phyloP scores from a whole-genome alignment of 495 filamentous ascomycete species.

The Peziza echinospora region DNA sequence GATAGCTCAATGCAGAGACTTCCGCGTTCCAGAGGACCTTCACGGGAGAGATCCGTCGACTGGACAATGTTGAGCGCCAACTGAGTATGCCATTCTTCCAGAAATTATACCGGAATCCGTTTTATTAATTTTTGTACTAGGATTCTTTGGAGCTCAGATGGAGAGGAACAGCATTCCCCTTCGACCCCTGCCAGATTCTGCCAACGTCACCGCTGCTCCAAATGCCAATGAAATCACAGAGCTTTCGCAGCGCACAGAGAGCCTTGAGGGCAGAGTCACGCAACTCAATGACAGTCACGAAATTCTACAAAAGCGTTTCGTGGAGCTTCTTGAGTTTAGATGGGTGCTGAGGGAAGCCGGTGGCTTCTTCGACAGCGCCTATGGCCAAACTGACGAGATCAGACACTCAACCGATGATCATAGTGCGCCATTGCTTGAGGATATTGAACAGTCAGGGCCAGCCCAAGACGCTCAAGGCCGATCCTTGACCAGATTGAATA shows the following conservation, averaged over 20 bases:
- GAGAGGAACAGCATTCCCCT: slow-evolving; percentile 72
- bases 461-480: slow-evolving; percentile 7
- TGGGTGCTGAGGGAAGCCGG: slow-evolving; percentile 92
- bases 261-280: slow-evolving; percentile 71
- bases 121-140: slow-evolving; percentile 28
- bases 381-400: slow-evolving; percentile 92
- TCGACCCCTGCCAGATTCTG: slow-evolving; percentile 64
- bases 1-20: slow-evolving; percentile 70
- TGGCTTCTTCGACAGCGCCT: slow-evolving; percentile 88
- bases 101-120: too few species aligned
- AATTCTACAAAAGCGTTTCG: slow-evolving; percentile 87
- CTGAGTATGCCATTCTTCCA: slow-evolving; percentile 49
- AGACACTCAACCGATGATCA: slow-evolving; percentile 72
- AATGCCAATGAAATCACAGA: slow-evolving; percentile 87
- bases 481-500: slow-evolving; percentile 42
- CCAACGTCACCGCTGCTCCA: slow-evolving; percentile 62
- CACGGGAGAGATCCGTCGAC: slow-evolving; percentile 84
- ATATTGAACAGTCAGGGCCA: slow-evolving; percentile 16
- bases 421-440: slow-evolving; percentile 17
- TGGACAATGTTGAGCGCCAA: slow-evolving; percentile 96
- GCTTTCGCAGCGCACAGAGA: slow-evolving; percentile 73
- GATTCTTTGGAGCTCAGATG: slow-evolving; percentile 86
- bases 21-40: slow-evolving; percentile 93
- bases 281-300: slow-evolving; percentile 95
- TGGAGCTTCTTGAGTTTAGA: slow-evolving; percentile 92